These are phyloP conservation scores for Paramyrothecium roridum DNA, from an alignment of 2,329 filamentous ascomycete species.

Conservation along the genomic window DNA sequence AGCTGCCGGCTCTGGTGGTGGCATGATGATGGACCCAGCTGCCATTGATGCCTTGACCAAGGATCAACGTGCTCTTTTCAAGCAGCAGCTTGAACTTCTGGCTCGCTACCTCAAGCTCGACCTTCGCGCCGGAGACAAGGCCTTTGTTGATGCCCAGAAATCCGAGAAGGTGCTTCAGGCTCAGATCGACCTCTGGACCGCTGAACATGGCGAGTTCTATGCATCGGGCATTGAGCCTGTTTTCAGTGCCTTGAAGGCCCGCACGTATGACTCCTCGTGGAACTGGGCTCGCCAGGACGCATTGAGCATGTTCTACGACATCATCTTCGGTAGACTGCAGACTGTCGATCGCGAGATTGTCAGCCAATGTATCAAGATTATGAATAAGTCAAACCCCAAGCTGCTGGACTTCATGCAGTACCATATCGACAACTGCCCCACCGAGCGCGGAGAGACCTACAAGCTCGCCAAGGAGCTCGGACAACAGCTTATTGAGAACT, in stretches of 20 bases:
- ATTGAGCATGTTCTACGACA: slow-evolving; percentile 97
- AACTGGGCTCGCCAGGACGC: slow-evolving; percentile 99
- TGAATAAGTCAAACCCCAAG: slow-evolving; percentile 97
- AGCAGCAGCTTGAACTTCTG: slow-evolving; percentile 94
- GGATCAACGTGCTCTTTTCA: slow-evolving; percentile 93
- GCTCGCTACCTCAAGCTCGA: slow-evolving; percentile 97
- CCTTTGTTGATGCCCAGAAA: slow-evolving; percentile 78
- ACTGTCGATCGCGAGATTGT: slow-evolving; percentile 96
- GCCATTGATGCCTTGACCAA: slow-evolving; percentile 96
- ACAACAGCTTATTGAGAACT: slow-evolving; percentile 93
- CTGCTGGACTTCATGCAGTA: slow-evolving; percentile 99
- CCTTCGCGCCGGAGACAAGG: slow-evolving; percentile 93
- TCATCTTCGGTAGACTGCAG: slow-evolving; percentile 93
- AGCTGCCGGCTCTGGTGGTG: slow-evolving; percentile 66
- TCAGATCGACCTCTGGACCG: slow-evolving; percentile 90
- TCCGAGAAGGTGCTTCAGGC: slow-evolving; percentile 85
- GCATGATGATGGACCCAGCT: slow-evolving; percentile 99
- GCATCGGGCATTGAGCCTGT: slow-evolving; percentile 90
- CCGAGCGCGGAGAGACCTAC: slow-evolving; percentile 95
- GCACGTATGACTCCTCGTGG: slow-evolving; percentile 97
- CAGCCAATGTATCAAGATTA: slow-evolving; percentile 96
- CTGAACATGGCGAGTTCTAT: slow-evolving; percentile 96
- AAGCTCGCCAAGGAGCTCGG: slow-evolving; percentile 95
- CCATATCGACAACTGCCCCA: slow-evolving; percentile 97
- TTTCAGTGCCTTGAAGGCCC: slow-evolving; percentile 90